Evolutionary conservation across 1,139 yeast species (phyloP).

Genomic region (Kurtzmaniella quercitrusa): DNA sequence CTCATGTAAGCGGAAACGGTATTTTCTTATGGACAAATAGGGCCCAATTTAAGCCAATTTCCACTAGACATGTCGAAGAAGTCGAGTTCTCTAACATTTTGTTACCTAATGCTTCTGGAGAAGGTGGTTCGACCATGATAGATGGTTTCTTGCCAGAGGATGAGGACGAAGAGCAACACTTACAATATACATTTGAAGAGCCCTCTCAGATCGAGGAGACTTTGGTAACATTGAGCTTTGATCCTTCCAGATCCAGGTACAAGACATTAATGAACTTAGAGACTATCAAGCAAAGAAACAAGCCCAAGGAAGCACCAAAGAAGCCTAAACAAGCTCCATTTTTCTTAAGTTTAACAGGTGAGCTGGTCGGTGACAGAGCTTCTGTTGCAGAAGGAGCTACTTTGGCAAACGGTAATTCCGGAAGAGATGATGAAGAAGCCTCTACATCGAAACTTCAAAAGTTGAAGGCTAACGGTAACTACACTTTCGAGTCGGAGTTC

Average conservation of each 20-base stretch:
- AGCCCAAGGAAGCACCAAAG: slow-evolving; percentile 85
- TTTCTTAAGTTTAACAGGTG: slow-evolving; percentile 61
- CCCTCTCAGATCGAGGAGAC: slow-evolving; percentile 61
- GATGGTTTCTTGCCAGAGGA: slow-evolving; percentile 63
- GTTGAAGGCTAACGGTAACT: slow-evolving; percentile 21
- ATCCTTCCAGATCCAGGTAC: slow-evolving; percentile 69
- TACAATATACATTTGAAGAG: slow-evolving; percentile 42
- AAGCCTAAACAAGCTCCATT: slow-evolving; percentile 86
- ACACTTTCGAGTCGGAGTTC: slow-evolving; percentile 67
- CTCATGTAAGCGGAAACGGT: slow-evolving; percentile 90
- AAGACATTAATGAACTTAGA: slow-evolving; percentile 78
- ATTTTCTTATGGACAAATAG: slow-evolving; percentile 89
- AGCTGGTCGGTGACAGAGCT: slow-evolving; percentile 66
- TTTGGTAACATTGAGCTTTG: slow-evolving; percentile 69
- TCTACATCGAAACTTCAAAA: slow-evolving; percentile 22
- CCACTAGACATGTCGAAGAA: slow-evolving; percentile 75
- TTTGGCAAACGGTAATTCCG: slow-evolving; percentile 9
- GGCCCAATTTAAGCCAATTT: slow-evolving; percentile 73
- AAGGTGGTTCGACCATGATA: slow-evolving; percentile 68
- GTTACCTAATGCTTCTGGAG: slow-evolving; percentile 78
- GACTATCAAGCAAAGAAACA: slow-evolving; percentile 77
- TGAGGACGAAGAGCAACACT: slow-evolving; percentile 22
- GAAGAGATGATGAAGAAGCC: slow-evolving; percentile 11
- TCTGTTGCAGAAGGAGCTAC: slow-evolving; percentile 51
- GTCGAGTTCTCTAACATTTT: slow-evolving; percentile 58